These are phyloP conservation scores for Zizania palustris DNA, from an alignment of 202 grass and related monocot genomes.

Conservation along the genomic window DNA sequence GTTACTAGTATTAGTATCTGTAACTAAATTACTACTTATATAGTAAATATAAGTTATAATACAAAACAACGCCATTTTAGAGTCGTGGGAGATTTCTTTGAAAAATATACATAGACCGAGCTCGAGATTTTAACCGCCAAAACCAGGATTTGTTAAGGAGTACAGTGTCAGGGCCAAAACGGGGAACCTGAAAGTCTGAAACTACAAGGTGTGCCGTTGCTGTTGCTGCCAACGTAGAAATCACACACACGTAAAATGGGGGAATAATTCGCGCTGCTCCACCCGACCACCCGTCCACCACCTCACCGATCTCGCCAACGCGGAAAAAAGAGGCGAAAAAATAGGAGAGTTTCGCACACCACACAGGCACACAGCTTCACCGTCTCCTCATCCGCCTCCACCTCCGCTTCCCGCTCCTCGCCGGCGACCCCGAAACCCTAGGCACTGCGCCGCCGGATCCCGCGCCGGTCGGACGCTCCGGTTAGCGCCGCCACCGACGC, in stretches of 20 bases:
- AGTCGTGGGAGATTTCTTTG: no score
- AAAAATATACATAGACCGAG: no score
- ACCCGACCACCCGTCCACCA: constrained; percentile 37
- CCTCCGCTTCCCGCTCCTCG: constrained; percentile 26
- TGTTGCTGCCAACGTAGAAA: constrained; percentile 1
- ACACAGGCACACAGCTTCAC: constrained; percentile 40
- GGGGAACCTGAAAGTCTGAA: constrained; percentile 2
- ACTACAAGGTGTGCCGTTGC: neutral
- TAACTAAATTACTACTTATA: no score
- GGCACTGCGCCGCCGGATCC: constrained; percentile 19
- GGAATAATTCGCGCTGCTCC: constrained; percentile 71
- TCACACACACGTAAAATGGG: constrained; percentile 32
- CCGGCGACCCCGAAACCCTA: constrained; percentile 33
- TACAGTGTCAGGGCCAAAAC: constrained; percentile 23
- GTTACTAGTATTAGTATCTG: no score
- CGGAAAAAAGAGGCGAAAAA: constrained; percentile 44
- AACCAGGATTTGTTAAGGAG: no score
- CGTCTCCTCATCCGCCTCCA: neutral
- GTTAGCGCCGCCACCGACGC: neutral
- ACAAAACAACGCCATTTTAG: no score
- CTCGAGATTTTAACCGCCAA: no score
- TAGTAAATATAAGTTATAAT: no score
- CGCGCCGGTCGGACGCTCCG: constrained; percentile 21
- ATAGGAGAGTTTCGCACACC: constrained; percentile 5
- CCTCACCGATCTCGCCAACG: constrained; percentile 47